These are phyloP conservation scores for Zopfochytrium polystomum DNA, from an alignment of 371 early-diverging fungal genomes.

Conservation along the genomic window DNA sequence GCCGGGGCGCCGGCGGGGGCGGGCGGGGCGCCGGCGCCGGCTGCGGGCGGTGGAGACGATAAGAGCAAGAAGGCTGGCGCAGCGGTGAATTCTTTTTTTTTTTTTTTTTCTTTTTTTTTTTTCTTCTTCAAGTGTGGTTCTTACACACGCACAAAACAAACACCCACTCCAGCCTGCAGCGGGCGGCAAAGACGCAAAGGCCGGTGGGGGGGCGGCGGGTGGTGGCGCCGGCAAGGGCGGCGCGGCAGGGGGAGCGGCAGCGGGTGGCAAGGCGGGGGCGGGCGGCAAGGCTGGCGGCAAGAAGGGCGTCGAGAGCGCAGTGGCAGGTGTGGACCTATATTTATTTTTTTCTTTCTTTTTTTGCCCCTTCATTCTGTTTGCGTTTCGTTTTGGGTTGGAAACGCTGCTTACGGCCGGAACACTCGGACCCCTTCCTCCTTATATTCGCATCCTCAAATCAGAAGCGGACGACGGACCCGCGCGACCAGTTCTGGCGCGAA, in stretches of 20 bases:
- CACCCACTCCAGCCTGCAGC: background rate
- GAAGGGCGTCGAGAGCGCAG: conserved; percentile 11
- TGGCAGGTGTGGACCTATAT: conserved; percentile 14
- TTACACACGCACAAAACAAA: background rate
- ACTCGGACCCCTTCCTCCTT: background rate
- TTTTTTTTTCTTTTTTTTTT: background rate
- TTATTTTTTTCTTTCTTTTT: too few relatives aligned
- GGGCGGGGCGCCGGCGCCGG: too few relatives aligned
- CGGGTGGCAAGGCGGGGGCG: conserved; percentile 8
- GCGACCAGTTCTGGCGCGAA: conserved; percentile 31
- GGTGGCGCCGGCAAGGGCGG: background rate
- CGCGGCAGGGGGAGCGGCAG: conserved; percentile 18
- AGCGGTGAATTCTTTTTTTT: conserved; percentile 6
- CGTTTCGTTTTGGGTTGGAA: background rate
- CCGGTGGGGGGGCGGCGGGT: background rate
- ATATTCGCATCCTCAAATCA: conserved; percentile 12
- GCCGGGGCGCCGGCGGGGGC: too few relatives aligned
- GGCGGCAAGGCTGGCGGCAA: conserved; percentile 10
- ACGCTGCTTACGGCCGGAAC: background rate
- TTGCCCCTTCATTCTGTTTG: too few relatives aligned
- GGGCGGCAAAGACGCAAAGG: conserved; percentile 6
- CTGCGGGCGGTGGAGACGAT: conserved; percentile 13
- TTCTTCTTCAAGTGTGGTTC: background rate
- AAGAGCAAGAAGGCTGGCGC: conserved; percentile 11
- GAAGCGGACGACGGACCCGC: conserved; percentile 16